A percentile compares a stretch with the other conserved stretches of the same genome.
Conservation (phyloP, 306 rosid genomes). For the Rosa lucieae region DNA sequence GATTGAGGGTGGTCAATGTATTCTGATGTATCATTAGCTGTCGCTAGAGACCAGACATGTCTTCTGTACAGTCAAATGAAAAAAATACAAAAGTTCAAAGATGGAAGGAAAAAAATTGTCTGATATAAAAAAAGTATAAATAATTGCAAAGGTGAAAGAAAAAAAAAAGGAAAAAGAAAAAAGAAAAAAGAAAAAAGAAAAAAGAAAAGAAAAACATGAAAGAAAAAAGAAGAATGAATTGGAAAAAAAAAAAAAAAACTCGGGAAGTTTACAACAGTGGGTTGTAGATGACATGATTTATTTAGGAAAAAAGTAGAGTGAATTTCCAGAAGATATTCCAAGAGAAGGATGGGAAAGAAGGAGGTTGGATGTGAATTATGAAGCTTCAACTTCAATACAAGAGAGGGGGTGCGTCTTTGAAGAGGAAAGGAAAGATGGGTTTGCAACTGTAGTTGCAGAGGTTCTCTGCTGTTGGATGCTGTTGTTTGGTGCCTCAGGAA, state of each 20-base stretch:
- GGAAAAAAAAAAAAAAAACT: neutral
- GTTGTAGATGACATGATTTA: slow-evolving; percentile 1
- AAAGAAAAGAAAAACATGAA: neutral
- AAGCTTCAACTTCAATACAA: slow-evolving; percentile 52
- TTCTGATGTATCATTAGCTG: slow-evolving; percentile 43
- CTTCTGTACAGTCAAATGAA: slow-evolving; percentile 25
- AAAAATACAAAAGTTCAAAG: slow-evolving; percentile 19
- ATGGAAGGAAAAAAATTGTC: slow-evolving; percentile 33
- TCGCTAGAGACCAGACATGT: slow-evolving; percentile 28
- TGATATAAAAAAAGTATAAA: slow-evolving; percentile 2
- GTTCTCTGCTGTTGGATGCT: slow-evolving; percentile 57
- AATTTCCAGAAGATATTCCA: slow-evolving; percentile 31
- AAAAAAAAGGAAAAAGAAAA: slow-evolving; percentile 7
- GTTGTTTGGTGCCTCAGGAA: slow-evolving; percentile 53
- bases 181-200: neutral
- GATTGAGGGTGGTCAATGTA: slow-evolving; percentile 50
- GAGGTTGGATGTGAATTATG: slow-evolving; percentile 42
- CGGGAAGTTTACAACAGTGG: neutral
- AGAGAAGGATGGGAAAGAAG: slow-evolving; percentile 44
- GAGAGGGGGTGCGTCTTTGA: slow-evolving; percentile 45
- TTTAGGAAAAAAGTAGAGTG: slow-evolving; percentile 15
- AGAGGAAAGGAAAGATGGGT: slow-evolving; percentile 53
- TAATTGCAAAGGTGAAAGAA: slow-evolving; percentile 19
- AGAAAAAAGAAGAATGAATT: neutral
- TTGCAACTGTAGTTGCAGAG: slow-evolving; percentile 52